Evolutionary conservation across 306 rosid species (phyloP).

Genomic region (Lathyrus tuberosus): DNA sequence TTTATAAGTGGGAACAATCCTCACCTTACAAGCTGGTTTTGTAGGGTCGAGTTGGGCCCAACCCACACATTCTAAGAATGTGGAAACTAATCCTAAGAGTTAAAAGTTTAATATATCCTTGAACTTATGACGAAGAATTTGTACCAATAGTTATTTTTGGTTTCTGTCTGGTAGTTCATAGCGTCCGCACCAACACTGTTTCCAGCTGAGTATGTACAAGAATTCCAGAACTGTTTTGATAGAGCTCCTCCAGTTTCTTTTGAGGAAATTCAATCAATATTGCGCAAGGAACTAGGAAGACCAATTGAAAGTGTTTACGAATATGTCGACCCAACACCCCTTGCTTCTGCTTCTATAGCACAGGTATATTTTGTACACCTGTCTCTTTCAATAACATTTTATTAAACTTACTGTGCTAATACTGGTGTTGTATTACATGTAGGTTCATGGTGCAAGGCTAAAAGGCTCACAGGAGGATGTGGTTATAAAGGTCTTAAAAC

Average conservation of each 20-base stretch:
- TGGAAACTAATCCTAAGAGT: not conserved
- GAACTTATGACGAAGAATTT: slow-evolving; percentile 6
- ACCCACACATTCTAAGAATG: too few relatives aligned
- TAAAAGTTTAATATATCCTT: slow-evolving; percentile 1
- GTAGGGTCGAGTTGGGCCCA: too few relatives aligned
- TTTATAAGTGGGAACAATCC: too few relatives aligned
- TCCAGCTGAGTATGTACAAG: slow-evolving; percentile 92
- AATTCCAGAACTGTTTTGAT: slow-evolving; percentile 94
- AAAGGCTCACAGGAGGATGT: slow-evolving; percentile 90
- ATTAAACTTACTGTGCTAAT: slow-evolving; percentile 27
- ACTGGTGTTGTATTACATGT: slow-evolving; percentile 34
- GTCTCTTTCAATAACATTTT: slow-evolving; percentile 16
- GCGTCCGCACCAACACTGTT: slow-evolving; percentile 94
- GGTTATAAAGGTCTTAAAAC: slow-evolving; percentile 93
- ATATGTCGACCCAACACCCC: slow-evolving; percentile 79
- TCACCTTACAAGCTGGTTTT: too few relatives aligned
- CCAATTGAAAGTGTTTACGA: slow-evolving; percentile 87
- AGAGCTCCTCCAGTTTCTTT: slow-evolving; percentile 87
- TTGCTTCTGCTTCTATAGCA: slow-evolving; percentile 97
- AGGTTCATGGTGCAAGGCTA: slow-evolving; percentile 97
- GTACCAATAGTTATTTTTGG: slow-evolving; percentile 44
- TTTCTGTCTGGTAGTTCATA: slow-evolving; percentile 64
- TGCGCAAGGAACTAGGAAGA: slow-evolving; percentile 75
- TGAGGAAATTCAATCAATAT: slow-evolving; percentile 68
- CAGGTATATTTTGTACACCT: slow-evolving; percentile 54